Percentiles rank a stretch among this genome's conserved stretches.
These are phyloP conservation scores for Colletotrichum noveboracense DNA, from an alignment of 2,329 filamentous ascomycete species.

Conservation along the genomic window DNA sequence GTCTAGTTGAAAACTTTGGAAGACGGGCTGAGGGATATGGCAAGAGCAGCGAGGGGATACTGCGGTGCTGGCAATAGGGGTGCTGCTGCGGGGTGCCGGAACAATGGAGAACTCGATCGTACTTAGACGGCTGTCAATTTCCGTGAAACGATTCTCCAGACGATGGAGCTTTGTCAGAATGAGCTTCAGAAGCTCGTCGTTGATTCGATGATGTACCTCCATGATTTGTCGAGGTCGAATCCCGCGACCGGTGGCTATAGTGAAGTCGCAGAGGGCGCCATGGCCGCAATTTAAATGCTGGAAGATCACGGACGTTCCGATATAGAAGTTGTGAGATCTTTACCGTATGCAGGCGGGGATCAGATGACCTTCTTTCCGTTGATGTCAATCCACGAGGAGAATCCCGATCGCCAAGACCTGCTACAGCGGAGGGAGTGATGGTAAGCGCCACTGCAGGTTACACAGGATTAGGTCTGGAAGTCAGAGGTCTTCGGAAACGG, in stretches of 20 bases:
- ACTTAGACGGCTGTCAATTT: neutral
- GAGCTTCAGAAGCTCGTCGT: conserved; percentile 10
- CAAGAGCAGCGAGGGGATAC: neutral
- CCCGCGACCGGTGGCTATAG: neutral
- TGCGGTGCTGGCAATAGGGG: neutral
- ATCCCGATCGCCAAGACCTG: neutral
- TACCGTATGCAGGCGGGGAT: neutral
- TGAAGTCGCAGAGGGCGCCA: neutral
- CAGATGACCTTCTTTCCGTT: neutral
- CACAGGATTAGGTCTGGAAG: neutral
- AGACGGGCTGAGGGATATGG: neutral
- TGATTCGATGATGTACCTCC: neutral
- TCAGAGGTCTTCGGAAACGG: neutral
- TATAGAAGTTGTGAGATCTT: neutral
- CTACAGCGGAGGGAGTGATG: neutral
- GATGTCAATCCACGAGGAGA: neutral
- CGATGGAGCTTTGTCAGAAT: conserved; percentile 9
- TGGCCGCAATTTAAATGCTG: neutral
- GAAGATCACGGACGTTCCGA: neutral
- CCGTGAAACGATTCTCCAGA: neutral
- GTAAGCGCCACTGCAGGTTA: neutral
- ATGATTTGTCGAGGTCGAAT: neutral
- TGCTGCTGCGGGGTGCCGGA: neutral
- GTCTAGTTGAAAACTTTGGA: neutral
- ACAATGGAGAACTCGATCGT: neutral